Percentiles rank a stretch among this genome's conserved stretches.
Evolutionary conservation across 2,329 filamentous ascomycete species (phyloP).

Genomic region (Diaporthe amygdali): DNA sequence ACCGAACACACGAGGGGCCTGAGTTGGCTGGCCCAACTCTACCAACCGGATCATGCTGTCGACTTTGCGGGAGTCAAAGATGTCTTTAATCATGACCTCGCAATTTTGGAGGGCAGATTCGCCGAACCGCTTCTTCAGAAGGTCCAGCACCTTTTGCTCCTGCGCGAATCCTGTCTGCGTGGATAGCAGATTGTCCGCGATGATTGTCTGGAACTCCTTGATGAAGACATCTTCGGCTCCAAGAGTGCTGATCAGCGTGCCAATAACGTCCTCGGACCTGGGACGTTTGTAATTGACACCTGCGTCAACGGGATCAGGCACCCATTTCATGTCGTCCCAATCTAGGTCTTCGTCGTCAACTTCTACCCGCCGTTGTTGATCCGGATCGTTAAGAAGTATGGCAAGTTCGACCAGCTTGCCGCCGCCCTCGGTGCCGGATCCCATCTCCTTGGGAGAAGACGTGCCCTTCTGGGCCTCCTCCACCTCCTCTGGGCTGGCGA

Average conservation of each 20-base stretch:
- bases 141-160: constrained; percentile 80
- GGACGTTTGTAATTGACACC: constrained; percentile 90
- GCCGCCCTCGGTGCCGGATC: neutral
- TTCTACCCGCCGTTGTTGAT: constrained; percentile 57
- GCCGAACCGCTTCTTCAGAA: constrained; percentile 88
- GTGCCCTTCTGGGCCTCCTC: constrained; percentile 32
- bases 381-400: constrained; percentile 65
- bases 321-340: constrained; percentile 93
- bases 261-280: constrained; percentile 87
- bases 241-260: constrained; percentile 85
- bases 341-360: constrained; percentile 75
- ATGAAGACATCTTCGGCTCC: constrained; percentile 92
- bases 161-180: constrained; percentile 75
- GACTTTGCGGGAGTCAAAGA: constrained; percentile 79
- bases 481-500: constrained; percentile 64
- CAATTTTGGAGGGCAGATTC: constrained; percentile 87
- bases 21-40: constrained; percentile 40
- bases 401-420: constrained; percentile 71
- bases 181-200: constrained; percentile 80
- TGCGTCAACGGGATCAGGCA: constrained; percentile 91
- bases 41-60: constrained; percentile 69
- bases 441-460: neutral
- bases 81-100: constrained; percentile 96
- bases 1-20: constrained; percentile 20
- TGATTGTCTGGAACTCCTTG: constrained; percentile 87